These are phyloP conservation scores for Penicillium sp. DNA, from an alignment of 2,329 filamentous ascomycete species.

Conservation along the genomic window DNA sequence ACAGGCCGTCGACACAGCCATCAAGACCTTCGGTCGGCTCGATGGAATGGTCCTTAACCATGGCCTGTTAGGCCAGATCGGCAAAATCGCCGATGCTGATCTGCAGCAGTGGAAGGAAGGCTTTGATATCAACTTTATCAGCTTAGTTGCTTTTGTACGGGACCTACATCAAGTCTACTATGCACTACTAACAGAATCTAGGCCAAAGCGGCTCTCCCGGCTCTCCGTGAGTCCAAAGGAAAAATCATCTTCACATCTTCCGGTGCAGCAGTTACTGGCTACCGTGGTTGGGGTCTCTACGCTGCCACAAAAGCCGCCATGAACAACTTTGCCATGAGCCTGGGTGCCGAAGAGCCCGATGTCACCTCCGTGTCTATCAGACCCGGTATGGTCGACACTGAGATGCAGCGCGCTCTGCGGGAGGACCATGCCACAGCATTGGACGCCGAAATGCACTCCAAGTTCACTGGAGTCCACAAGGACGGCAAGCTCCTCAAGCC, in stretches of 20 bases:
- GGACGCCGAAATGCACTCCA: slow-evolving; percentile 56
- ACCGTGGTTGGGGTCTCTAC: slow-evolving; percentile 37
- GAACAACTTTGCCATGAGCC: slow-evolving; percentile 30
- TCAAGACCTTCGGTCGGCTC: slow-evolving; percentile 66
- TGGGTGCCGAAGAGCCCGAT: slow-evolving; percentile 31
- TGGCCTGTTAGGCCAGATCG: slow-evolving; percentile 73
- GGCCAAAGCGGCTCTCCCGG: slow-evolving; percentile 32
- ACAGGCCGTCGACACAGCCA: slow-evolving; percentile 63
- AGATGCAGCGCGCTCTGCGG: slow-evolving; percentile 60
- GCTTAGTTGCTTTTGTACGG: slow-evolving; percentile 71
- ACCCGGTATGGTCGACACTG: slow-evolving; percentile 37
- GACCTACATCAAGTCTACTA: not conserved
- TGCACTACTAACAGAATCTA: slow-evolving; percentile 10
- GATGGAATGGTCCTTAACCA: slow-evolving; percentile 89
- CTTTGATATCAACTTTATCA: slow-evolving; percentile 87
- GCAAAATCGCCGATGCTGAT: slow-evolving; percentile 64
- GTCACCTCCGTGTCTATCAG: slow-evolving; percentile 29
- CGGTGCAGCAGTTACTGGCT: slow-evolving; percentile 32
- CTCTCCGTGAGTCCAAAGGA: slow-evolving; percentile 34
- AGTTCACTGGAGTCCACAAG: slow-evolving; percentile 68
- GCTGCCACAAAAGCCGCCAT: slow-evolving; percentile 38
- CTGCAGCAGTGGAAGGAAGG: slow-evolving; percentile 69
- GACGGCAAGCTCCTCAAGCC: slow-evolving; percentile 72
- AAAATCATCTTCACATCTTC: slow-evolving; percentile 39
- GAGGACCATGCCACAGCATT: slow-evolving; percentile 64